These are phyloP conservation scores for Pythium phragmitis DNA, from an alignment of 352 stramenopile genomes.

Conservation along the genomic window DNA sequence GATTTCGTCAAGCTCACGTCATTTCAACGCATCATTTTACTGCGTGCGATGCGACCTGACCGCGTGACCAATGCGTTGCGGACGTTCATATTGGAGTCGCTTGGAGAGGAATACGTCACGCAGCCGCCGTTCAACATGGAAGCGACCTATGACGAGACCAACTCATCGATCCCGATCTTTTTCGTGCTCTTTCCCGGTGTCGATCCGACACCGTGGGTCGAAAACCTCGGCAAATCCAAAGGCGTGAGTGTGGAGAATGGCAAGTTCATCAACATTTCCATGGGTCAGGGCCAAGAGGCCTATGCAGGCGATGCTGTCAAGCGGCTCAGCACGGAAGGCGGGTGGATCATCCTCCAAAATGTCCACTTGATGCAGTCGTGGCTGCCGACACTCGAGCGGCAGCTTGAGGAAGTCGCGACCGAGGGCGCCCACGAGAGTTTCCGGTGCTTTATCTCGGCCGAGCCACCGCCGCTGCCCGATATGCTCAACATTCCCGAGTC, in stretches of 20 bases:
- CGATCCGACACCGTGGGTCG: conserved; percentile 94
- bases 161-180: conserved; percentile 91
- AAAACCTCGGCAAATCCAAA: conserved; percentile 85
- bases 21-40: conserved; percentile 87
- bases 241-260: conserved; percentile 91
- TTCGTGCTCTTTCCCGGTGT: conserved; percentile 96
- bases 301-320: conserved; percentile 92
- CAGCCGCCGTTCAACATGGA: conserved; percentile 93
- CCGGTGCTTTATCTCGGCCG: conserved; percentile 95
- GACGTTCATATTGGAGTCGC: conserved; percentile 88
- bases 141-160: conserved; percentile 91
- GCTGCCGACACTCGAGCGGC: conserved; percentile 91
- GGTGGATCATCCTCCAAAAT: conserved; percentile 96
- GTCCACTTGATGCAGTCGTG: conserved; percentile 96
- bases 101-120: conserved; percentile 90
- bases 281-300: conserved; percentile 91
- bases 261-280: conserved; percentile 97
- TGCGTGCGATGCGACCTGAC: conserved; percentile 93
- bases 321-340: conserved; percentile 87
- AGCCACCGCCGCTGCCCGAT: conserved; percentile 89
- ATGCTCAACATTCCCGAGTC: conserved; percentile 97
- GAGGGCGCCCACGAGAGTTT: conserved; percentile 93
- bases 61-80: conserved; percentile 92
- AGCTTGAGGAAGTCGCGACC: conserved; percentile 89
- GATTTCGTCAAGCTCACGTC: conserved; percentile 85